Evolutionary conservation across 1,284 basidiomycete species (phyloP), one percentile per base, ranked within the genome.

Genomic region (Marasmius fiardii): DNA sequence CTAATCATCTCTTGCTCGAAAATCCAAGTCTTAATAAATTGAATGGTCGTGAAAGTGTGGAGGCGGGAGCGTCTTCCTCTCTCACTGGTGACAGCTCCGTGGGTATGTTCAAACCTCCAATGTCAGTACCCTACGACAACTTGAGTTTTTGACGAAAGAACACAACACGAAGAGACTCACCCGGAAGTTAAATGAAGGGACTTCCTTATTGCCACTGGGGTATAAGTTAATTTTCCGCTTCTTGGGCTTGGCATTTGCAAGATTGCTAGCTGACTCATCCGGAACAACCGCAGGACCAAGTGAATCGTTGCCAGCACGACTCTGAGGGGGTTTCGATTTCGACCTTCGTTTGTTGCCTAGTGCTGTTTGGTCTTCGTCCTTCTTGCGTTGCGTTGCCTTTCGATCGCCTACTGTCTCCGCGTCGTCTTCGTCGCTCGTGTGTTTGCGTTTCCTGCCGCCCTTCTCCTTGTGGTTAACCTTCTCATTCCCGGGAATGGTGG

Each of bases 211-310:
- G 65, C 55, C 1, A 75, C 65, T 63, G 43, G 55, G 62, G 62
- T 84, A 85, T 23, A 86, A 61, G 58, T 80, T 83, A 59, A 88
- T 80, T 67, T 80, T 85, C 61, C 81, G 75, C 68, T 82, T 86
- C 71, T 79, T 81, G 2, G 47, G 43, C 4, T 52, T 52, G 14
- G 26, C 28, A 7, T 18, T 16, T n/a, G 51, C 20, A 18, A 52
- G 37, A 41, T 31, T 52, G 11, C 37, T 34, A 6, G 52, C 52
- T 37, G 37, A 52, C 24, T 21, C 50, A 23, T 48, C 53, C n/a
- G n/a, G n/a, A 2, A 35, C 49, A 5, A 48, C 53, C n/a, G 53
- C 52, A 20, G 45, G 58, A n/a, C 51, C 51, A 59, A 64, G 66
- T 10, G 59, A 58, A 26, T 60, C 60, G 50, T 62, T 54, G 35